A percentile compares a stretch with the other conserved stretches of the same genome.
These are phyloP conservation scores for Chaetothyriales sp. DNA, from an alignment of 2,329 filamentous ascomycete species.

Conservation along the genomic window DNA sequence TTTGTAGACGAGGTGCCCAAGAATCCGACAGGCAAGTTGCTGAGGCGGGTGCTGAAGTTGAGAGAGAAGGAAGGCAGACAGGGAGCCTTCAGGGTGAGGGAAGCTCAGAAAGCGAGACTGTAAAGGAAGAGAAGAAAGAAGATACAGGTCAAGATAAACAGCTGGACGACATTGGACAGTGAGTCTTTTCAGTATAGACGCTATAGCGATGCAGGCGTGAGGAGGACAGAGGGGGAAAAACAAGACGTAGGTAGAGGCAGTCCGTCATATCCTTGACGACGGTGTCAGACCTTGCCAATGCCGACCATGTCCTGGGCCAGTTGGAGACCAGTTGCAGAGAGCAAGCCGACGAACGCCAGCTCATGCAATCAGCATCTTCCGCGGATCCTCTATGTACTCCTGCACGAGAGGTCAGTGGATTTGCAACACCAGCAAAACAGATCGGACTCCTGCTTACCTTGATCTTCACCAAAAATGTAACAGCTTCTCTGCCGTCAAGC, in stretches of 20 bases:
- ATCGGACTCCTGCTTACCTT: slow-evolving; percentile 41
- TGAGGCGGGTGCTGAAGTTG: slow-evolving; percentile 43
- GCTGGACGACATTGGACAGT: neutral
- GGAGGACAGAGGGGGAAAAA: neutral
- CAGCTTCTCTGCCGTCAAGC: slow-evolving; percentile 84
- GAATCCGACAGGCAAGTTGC: slow-evolving; percentile 59
- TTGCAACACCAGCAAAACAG: too few species aligned
- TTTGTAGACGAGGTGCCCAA: slow-evolving; percentile 46
- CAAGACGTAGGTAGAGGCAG: neutral
- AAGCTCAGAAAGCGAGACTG: slow-evolving; percentile 44
- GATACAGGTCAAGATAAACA: slow-evolving; percentile 49
- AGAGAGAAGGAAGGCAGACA: slow-evolving; percentile 18
- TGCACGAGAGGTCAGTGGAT: slow-evolving; percentile 4
- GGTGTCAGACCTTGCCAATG: neutral
- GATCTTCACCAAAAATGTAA: slow-evolving; percentile 90
- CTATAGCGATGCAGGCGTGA: neutral
- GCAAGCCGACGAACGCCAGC: neutral
- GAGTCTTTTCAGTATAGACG: neutral
- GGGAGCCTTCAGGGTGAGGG: slow-evolving; percentile 9
- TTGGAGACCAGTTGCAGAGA: neutral
- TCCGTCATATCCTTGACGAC: neutral
- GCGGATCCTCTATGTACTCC: slow-evolving; percentile 16
- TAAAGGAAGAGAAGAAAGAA: slow-evolving; percentile 35
- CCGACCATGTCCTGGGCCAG: neutral
- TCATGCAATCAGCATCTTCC: slow-evolving; percentile 15